Base-by-base conservation (phyloP, 2,329 filamentous ascomycete genomes). In the Orbilia quercus region DNA sequence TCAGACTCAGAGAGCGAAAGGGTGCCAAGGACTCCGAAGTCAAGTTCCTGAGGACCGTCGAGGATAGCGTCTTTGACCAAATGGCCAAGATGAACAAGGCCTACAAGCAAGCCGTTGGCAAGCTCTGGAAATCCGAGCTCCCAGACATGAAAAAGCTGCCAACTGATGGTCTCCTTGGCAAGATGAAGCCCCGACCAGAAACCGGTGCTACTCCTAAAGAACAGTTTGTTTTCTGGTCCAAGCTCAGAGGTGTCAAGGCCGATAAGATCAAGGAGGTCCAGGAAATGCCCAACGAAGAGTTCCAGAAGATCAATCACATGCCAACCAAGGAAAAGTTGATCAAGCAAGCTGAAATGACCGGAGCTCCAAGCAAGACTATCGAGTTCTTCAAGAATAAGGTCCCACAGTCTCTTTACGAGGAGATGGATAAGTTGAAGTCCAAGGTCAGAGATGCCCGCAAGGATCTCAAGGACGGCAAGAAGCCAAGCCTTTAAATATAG, bases 401-500 rank as follows among this genome's bases (percentile, higher is more conserved):
- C 28, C 53, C 53, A 6, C 25, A 67, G 18, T 57, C 63, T 9
- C 16, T 67, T 36, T 67, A 59, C 44, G 20, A 45, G 5, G 63
- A 67, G 20, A 54, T 67, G 23, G 63, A 67, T 20, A 14, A 45
- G 11, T 12, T 67, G 44, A 67, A 67, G 53, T 36, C 53, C 36
- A 67, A 58, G 53, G 38, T 40, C n/a, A 48, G 45, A 16, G 53
- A 20, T 51, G 63, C 63, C 6, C 63, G 53, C 53, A 58, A 59
- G 45, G 53, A 67, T 28, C 63, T 67, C 16, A 36, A 57, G 45
- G 45, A 67, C 5, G 45, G 45, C n/a, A 67, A 59, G 53, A 50
- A 57, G 16, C 63, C 63, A 20, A 53, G 38, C 25, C 57, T 67
- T 45, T 67, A 67, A 67, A 44, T 31, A 31, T 31, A 5, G 4